Evolutionary conservation across 1,284 basidiomycete species (phyloP).

Genomic region (Baeospora myosura): DNA sequence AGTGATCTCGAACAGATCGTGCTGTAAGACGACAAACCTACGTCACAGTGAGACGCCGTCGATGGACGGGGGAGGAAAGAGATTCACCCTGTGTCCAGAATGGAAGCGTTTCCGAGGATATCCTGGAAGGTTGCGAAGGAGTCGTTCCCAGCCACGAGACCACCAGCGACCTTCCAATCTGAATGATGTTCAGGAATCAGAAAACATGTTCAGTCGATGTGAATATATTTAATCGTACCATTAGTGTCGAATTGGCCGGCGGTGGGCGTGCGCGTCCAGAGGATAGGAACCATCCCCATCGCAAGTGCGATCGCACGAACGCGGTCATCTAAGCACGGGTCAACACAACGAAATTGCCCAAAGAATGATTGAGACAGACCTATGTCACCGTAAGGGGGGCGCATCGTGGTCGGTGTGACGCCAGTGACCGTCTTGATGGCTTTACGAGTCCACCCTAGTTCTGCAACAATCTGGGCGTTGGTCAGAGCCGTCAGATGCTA

Average conservation of each 20-base stretch:
- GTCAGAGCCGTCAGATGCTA: slow-evolving; percentile 76
- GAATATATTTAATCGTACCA: slow-evolving; percentile 30
- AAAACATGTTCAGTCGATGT: slow-evolving; percentile 1
- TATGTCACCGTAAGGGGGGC: slow-evolving; percentile 56
- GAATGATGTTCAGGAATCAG: slow-evolving; percentile 9
- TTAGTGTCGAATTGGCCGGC: slow-evolving; percentile 74
- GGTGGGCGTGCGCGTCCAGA: slow-evolving; percentile 63
- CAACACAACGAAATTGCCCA: slow-evolving; percentile 6
- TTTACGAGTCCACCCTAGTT: slow-evolving; percentile 88
- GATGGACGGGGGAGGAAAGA: background rate
- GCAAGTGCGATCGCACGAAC: slow-evolving; percentile 78
- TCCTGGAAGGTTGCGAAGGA: slow-evolving; percentile 52
- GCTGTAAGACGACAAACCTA: slow-evolving; percentile 86
- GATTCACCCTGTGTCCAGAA: slow-evolving; percentile 46
- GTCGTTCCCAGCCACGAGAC: slow-evolving; percentile 49
- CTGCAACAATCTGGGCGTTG: slow-evolving; percentile 85
- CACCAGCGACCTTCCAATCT: slow-evolving; percentile 82
- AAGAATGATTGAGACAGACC: slow-evolving; percentile 25
- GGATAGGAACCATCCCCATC: slow-evolving; percentile 76
- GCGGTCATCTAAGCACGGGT: slow-evolving; percentile 64
- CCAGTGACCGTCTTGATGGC: slow-evolving; percentile 73
- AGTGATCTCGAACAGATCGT: slow-evolving; percentile 80
- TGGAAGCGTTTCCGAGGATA: slow-evolving; percentile 56
- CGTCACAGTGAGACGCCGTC: slow-evolving; percentile 2
- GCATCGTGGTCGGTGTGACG: slow-evolving; percentile 71